Conservation (phyloP, 495 filamentous ascomycete genomes). For the Aspergillus leporis region DNA sequence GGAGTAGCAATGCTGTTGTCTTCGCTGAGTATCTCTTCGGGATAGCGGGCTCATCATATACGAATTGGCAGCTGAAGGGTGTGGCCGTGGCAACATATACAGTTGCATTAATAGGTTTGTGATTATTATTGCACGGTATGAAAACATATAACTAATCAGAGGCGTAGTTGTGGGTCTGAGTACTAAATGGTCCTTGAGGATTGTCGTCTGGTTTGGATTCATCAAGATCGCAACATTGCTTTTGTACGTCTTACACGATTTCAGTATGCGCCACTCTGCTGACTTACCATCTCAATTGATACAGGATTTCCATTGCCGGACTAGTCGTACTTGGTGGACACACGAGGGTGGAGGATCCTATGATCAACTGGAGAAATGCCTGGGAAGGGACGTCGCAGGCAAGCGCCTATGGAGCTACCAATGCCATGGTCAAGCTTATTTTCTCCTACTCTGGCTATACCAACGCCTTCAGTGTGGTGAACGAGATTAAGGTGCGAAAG, state of each 20-base stretch:
- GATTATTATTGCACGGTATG: constrained; percentile 13
- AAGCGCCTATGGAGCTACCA: constrained; percentile 56
- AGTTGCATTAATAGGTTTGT: constrained; percentile 43
- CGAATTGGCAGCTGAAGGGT: constrained; percentile 61
- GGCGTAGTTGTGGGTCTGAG: constrained; percentile 27
- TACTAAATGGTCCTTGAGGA: constrained; percentile 36
- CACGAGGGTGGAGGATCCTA: constrained; percentile 54
- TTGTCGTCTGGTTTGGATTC: constrained; percentile 1
- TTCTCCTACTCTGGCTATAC: constrained; percentile 63
- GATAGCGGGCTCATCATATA: constrained; percentile 46
- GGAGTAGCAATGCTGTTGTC: constrained; percentile 63
- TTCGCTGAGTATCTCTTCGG: constrained; percentile 58
- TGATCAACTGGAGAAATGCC: constrained; percentile 56
- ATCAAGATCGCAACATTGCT: background rate
- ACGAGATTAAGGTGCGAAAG: constrained; percentile 56
- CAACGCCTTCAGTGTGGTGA: constrained; percentile 66
- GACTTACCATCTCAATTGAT: background rate
- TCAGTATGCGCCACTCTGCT: background rate
- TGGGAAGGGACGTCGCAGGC: constrained; percentile 52
- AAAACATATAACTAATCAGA: background rate
- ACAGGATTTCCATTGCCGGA: constrained; percentile 55
- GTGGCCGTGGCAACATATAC: constrained; percentile 62
- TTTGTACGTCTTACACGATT: constrained; percentile 38
- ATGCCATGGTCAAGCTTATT: constrained; percentile 61
- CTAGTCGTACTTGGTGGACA: constrained; percentile 62